Base-by-base conservation (phyloP, 441 rosid genomes). In the Hura crepitans region DNA sequence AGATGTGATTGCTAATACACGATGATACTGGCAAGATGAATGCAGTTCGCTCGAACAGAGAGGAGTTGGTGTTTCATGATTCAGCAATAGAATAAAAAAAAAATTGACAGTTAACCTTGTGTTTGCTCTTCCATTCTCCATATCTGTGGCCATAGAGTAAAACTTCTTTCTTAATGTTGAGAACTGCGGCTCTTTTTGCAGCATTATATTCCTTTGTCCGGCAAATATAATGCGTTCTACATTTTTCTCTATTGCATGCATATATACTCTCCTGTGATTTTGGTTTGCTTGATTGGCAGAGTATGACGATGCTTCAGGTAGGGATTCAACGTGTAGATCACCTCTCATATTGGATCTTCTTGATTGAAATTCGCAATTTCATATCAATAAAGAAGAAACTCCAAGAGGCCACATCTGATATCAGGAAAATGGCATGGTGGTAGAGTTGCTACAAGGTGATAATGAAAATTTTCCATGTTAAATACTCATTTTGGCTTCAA, bases 361-460 rank as follows among this genome's bases (percentile, higher is more conserved):
- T 6, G 87, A 86, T 75, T 77, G 85, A 76, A 89, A 87, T 77
- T 73, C 78, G 67, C 70, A 84, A 93, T 79, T 88, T 89, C 51
- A 85, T 76, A 74, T 85, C 94, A 67, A 78, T 92, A 69, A 92
- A 82, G 83, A 88, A 88, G 84, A 89, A 81, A 81, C 78, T 95
- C 73, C 96, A 95, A 76, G 96, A 81, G 68, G 96, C 97, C 66
- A 90, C 93, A 50, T 82, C 92, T 20, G 97, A 87, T 47, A 82
- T 90, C 53, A 83, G 94, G 81, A 87, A 82, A 67, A 78, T 79
- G 59, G 83, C 83, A 59, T 84, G 96, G 87, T 87, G 75, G 85
- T 71, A 65, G 55, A 59, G 53, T 33, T 42, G 12, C 47, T 18
- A 57, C 58, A 17, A 18, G 28, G 33, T 27, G 25, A 13, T 23